Percentiles rank a stretch among this genome's conserved stretches.
Conservation (phyloP, 129 eudicot genomes). For the Flaveria bidentis region DNA sequence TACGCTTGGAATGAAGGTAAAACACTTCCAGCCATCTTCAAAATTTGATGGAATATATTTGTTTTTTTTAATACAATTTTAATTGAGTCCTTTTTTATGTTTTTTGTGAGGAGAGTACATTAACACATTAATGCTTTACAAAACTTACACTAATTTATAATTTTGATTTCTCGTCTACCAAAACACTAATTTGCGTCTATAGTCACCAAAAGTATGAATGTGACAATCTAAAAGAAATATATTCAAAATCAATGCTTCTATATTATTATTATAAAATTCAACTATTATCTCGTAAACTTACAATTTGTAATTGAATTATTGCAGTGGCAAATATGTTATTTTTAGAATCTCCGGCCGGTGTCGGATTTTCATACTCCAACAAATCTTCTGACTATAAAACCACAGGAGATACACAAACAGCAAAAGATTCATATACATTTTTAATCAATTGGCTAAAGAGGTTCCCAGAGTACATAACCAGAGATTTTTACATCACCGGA, state of each 20-base stretch:
- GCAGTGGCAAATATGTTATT: conserved; percentile 85
- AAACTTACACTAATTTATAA: too few species aligned
- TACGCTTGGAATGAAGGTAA: conserved; percentile 75
- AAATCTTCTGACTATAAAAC: conserved; percentile 55
- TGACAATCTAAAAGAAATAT: background rate
- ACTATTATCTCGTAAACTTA: background rate
- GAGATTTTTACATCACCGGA: conserved; percentile 70
- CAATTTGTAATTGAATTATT: background rate
- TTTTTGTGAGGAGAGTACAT: too few species aligned
- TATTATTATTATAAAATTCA: background rate
- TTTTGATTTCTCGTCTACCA: too few species aligned
- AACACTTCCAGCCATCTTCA: background rate
- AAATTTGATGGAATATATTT: background rate
- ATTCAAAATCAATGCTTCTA: background rate
- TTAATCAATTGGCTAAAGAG: conserved; percentile 73
- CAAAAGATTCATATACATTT: conserved; percentile 59
- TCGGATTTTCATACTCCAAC: conserved; percentile 93
- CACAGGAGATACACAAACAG: conserved; percentile 48
- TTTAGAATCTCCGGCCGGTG: conserved; percentile 91
- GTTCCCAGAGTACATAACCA: conserved; percentile 67
- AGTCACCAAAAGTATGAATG: too few species aligned
- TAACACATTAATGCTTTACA: too few species aligned
- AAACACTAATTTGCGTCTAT: too few species aligned
- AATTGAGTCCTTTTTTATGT: too few species aligned
- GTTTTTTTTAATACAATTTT: too few species aligned